Evolutionary conservation across 192 early-diverging fungal genomes (phyloP), one percentile per base, ranked within the genome.

Genomic region (Podila clonocystis): DNA sequence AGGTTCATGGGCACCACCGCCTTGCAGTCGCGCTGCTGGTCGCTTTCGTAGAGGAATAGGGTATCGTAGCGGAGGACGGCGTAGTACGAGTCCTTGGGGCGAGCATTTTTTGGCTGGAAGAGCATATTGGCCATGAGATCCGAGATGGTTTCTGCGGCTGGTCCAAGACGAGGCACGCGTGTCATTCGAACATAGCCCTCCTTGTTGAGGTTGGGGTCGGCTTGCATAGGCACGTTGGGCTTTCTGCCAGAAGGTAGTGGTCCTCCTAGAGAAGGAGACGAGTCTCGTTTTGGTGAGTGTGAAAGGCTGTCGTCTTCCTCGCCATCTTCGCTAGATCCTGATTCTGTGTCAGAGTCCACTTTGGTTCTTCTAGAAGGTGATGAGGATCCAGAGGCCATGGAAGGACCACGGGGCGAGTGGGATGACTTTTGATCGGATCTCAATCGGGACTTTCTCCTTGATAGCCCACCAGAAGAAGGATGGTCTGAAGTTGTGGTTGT

Each of bases 11-110:
- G 82, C 15, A 95, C 89, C 1, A 95, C 90, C 8, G 91, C 84
- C 29, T 89, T 88, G 77, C 93, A 94, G 65, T 95, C 91, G 38
- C 85, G 62, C 82, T 91, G 89, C 26, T 89, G 84, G 62, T 95
- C 95, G 57, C 88, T 87, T 45, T 93, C 90, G 73, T 96, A 96
- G 73, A 96, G 73, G 50, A 93, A 92, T 38, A 96, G 82, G 15
- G 91, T 93, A 64, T 94, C 91, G 68, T 92, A 89, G 30, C 91
- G 89, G 30, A 96, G 75, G 1, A 94, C 92, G 1, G 85, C 94
- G 70, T 89, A 96, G 63, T 89, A 89, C 45, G 85, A 77, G 52
- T 91, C 89, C 48, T 87, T 77, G 48, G 73, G 73, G 22, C 77
- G 76, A 28, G 77, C 66, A 62, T 80, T 80, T 57, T 80, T 80